These are phyloP conservation scores for Evansstolkia leycettana DNA, from an alignment of 495 filamentous ascomycete genomes.

Conservation along the genomic window DNA sequence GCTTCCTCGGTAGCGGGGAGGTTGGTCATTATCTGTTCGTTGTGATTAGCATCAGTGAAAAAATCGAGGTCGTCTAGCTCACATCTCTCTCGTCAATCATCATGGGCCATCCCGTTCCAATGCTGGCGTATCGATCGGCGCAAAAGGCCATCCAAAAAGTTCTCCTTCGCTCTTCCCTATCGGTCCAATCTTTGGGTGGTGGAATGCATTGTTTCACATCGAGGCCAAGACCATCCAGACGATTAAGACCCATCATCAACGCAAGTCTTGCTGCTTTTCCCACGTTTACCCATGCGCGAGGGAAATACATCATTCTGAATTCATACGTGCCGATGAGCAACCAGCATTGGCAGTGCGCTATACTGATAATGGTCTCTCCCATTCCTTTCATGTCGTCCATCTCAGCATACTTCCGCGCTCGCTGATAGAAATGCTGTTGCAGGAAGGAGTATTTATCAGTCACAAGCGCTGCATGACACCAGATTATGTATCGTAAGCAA, in stretches of 20 bases:
- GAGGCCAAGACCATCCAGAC: conserved; percentile 71
- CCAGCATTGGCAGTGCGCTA: conserved; percentile 76
- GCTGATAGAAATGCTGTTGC: conserved; percentile 75
- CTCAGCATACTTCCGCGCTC: conserved; percentile 82
- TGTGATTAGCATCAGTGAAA: conserved; percentile 1
- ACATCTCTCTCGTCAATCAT: conserved; percentile 83
- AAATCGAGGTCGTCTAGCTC: conserved; percentile 10
- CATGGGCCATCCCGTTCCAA: conserved; percentile 97
- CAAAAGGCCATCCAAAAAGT: conserved; percentile 94
- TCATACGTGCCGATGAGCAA: conserved; percentile 71
- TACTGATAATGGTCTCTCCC: conserved; percentile 72
- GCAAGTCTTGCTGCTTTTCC: conserved; percentile 64
- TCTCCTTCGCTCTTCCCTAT: conserved; percentile 78
- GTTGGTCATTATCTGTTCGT: conserved; percentile 59
- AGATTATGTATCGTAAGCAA: conserved; percentile 85
- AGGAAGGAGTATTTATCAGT: conserved; percentile 67
- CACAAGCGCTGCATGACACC: conserved; percentile 74
- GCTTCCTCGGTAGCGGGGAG: conserved; percentile 77
- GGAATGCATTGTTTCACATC: conserved; percentile 89
- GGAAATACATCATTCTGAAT: conserved; percentile 97
- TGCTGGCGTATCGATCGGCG: conserved; percentile 84
- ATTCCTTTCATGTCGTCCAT: conserved; percentile 85
- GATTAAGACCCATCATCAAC: conserved; percentile 90
- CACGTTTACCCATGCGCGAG: conserved; percentile 86
- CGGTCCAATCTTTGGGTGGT: conserved; percentile 81